A percentile compares a stretch with the other conserved stretches of the same genome.
These are phyloP conservation scores for Cyberlindnera amylophila DNA, from an alignment of 805 yeast species.

Conservation along the genomic window DNA sequence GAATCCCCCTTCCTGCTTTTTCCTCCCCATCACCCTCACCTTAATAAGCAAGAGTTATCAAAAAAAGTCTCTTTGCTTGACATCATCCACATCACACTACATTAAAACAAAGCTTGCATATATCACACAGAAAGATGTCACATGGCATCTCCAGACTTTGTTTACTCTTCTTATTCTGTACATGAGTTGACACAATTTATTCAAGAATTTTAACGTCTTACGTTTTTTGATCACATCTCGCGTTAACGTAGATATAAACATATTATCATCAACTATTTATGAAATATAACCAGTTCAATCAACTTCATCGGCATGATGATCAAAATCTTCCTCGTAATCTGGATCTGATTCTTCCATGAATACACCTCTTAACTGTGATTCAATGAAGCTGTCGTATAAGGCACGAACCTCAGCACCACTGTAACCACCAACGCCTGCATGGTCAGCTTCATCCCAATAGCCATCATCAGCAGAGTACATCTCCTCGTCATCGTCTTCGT, in stretches of 20 bases:
- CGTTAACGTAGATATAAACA: no score
- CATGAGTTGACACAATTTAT: conserved; percentile 7
- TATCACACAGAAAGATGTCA: conserved; percentile 6
- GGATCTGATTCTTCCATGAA: background rate
- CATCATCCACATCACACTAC: conserved; percentile 1
- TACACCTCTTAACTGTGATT: background rate
- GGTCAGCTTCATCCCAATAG: background rate
- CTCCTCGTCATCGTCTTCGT: background rate
- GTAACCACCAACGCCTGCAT: background rate
- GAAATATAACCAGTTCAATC: conserved; percentile 1
- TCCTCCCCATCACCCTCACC: background rate
- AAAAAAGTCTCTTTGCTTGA: no score
- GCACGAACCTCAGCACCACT: background rate
- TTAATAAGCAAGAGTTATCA: no score
- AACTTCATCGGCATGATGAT: conserved; percentile 3
- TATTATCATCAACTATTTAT: no score
- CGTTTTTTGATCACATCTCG: background rate
- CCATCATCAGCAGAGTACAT: background rate
- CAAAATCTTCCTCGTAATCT: background rate
- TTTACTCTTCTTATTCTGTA: conserved; percentile 4
- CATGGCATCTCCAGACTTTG: conserved; percentile 7
- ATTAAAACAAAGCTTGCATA: conserved; percentile 14
- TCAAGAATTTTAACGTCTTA: conserved; percentile 2
- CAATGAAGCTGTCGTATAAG: background rate
- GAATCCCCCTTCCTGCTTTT: no score